These are phyloP conservation scores for Stephania japonica DNA, from an alignment of 164 flowering plant genomes.

Conservation along the genomic window DNA sequence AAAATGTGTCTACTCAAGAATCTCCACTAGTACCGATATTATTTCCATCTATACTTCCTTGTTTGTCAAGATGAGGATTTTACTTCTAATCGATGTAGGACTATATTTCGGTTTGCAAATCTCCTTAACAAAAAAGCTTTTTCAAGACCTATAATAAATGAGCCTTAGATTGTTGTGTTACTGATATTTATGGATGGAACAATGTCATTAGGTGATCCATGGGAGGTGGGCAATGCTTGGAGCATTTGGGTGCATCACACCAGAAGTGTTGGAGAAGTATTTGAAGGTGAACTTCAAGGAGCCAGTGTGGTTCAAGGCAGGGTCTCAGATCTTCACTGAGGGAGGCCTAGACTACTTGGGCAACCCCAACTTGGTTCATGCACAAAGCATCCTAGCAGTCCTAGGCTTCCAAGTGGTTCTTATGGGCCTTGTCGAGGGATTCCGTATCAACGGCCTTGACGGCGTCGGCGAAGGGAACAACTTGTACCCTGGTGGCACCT, in stretches of 20 bases:
- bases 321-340: slow-evolving; percentile 63
- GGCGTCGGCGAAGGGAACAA: slow-evolving; percentile 71
- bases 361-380: slow-evolving; percentile 74
- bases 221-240: slow-evolving; percentile 83
- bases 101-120: no score
- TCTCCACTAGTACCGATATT: no score
- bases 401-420: slow-evolving; percentile 61
- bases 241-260: slow-evolving; percentile 70
- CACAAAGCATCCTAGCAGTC: slow-evolving; percentile 72
- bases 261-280: slow-evolving; percentile 67
- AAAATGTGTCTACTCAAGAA: no score
- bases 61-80: no score
- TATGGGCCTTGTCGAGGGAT: slow-evolving; percentile 72
- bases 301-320: slow-evolving; percentile 80
- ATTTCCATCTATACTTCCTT: no score
- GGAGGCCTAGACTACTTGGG: slow-evolving; percentile 80
- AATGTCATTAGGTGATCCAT: slow-evolving; percentile 48
- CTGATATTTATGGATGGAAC: neutral
- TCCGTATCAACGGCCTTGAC: slow-evolving; percentile 58
- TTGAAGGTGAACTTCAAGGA: slow-evolving; percentile 63
- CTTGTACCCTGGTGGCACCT: slow-evolving; percentile 73
- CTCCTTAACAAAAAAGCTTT: no score
- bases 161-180: neutral
- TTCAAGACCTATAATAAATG: no score
- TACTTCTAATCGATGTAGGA: no score